Percentiles rank a stretch among this genome's conserved stretches.
Evolutionary conservation across 2,329 filamentous ascomycete genomes (phyloP).

Genomic region (Exophiala lecanii-corni): DNA sequence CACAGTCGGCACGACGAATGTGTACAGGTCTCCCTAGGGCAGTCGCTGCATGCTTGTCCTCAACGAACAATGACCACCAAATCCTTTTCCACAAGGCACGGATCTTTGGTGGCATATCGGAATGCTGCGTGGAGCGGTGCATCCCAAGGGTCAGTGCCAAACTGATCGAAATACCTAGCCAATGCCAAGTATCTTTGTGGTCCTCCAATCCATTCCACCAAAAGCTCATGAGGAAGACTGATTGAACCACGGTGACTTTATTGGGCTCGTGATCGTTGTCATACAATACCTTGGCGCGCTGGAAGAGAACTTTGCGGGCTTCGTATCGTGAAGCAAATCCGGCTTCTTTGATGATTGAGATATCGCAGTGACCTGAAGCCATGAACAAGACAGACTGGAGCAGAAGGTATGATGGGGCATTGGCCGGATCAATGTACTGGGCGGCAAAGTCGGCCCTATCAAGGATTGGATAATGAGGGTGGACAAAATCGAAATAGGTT

Average conservation of each 20-base stretch:
- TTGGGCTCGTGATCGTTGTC: slow-evolving; percentile 27
- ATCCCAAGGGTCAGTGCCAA: slow-evolving; percentile 19
- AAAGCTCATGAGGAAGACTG: slow-evolving; percentile 24
- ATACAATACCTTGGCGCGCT: slow-evolving; percentile 27
- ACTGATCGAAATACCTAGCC: slow-evolving; percentile 29
- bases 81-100: slow-evolving; percentile 24
- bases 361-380: slow-evolving; percentile 20
- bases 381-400: slow-evolving; percentile 24
- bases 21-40: slow-evolving; percentile 27
- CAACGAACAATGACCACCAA: slow-evolving; percentile 26
- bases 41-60: slow-evolving; percentile 17
- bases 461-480: slow-evolving; percentile 25
- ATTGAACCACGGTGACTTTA: slow-evolving; percentile 22
- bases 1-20: slow-evolving; percentile 28
- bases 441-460: slow-evolving; percentile 21
- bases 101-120: slow-evolving; percentile 19
- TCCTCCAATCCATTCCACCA: slow-evolving; percentile 26
- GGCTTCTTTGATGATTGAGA: slow-evolving; percentile 11
- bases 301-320: slow-evolving; percentile 25
- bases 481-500: slow-evolving; percentile 25
- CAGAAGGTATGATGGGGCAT: slow-evolving; percentile 20
- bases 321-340: slow-evolving; percentile 21
- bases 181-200: slow-evolving; percentile 35
- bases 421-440: slow-evolving; percentile 16
- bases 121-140: slow-evolving; percentile 18